Evolutionary conservation across 257 asterid genomes (phyloP), one percentile per base, ranked within the genome.

Genomic region (Petunia secreta): DNA sequence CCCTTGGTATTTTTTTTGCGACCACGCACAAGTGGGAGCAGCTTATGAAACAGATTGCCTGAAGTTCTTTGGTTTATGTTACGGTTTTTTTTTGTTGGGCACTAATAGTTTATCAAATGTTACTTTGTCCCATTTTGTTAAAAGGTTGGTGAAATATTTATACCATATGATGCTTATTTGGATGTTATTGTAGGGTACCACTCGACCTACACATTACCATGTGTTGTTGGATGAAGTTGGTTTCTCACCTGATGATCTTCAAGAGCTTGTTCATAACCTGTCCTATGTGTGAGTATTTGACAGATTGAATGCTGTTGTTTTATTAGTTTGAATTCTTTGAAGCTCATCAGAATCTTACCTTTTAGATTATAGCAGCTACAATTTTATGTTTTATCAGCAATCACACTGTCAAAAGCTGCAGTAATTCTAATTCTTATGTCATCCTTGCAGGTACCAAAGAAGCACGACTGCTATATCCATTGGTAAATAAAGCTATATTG

Each of bases 381-480:
- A 48, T 34, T 34, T 43, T 8, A 25, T 8, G 36, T 50, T 36
- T 60, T 14, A 4, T 1, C 38, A 44, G 8, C 48, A 16, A 36
- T 39, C 50, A 3, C n/a, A 57, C 37, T 46, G 78, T 37, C 3
- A 50, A 55, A 52, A 14, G 2, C 14, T 36, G 52, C 55, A 1
- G 40, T 36, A 0, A 25, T 57, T 13, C 63, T 34, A 9, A 52
- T 7, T 25, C 0, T 60, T 15, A 46, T 75, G 1, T 71, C 6
- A 38, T 44, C 14, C 2, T 65, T 86, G 80, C 97, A 95, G 99
- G 86, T 95, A 95, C 78, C 99, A 95, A 83, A 89, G 98, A 38
- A 93, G 99, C 80, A 95, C 97, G 6, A 95, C 99, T 13, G 99
- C 99, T 40, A 93, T 95, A 8, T 95, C 99, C 48, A 89, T 95